Base-by-base conservation (phyloP, 495 filamentous ascomycete genomes). In the Lasiosphaeris hirsuta region DNA sequence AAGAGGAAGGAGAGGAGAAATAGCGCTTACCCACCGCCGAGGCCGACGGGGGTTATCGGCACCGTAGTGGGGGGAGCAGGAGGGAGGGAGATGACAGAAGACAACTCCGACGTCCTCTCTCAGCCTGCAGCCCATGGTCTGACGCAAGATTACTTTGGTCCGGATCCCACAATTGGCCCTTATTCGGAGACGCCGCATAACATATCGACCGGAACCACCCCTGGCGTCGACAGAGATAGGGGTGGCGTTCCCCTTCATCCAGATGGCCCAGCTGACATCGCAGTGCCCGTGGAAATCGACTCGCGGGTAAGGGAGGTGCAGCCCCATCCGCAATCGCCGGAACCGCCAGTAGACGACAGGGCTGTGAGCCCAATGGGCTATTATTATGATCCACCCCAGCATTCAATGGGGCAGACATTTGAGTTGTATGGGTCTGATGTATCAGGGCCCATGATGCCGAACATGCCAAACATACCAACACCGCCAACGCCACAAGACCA, bases 211-310 rank as follows among this genome's bases (percentile, higher is more conserved):
- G 54, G 57, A 7, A 62, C 65, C 13, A 58, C 60, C 0, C 56
- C 60, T 8, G 61, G 58, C 18, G 0, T 45, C 17, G 61, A 64
- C 9, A 35, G 48, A 4, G 53, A 49, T 0, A 51, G 63, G 9
- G 61, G 57, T 10, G 59, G 52, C 14, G 66, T 67, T 34, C 66
- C 68, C 1, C 23, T 69, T 33, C 54, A 60, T 37, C 69, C 69
- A 9, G 58, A 72, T 18, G 58, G 54, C 4, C 69, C 69, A 17
- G 60, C 56, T 9, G 69, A 72, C 51, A 69, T 72, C n/a, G 58
- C 63, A 4, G 66, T 54, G 54, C 63, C 71, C 7, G 69, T 73
- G 1, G 71, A 73, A 63, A 64, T 73, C 17, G 71, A 69, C 23
- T 67, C 69, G 37, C 37, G 56, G 34, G 39, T 43, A 45, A 58